These are phyloP conservation scores for Cystobasidium slooffiae DNA, from an alignment of 1,284 basidiomycete species.

Conservation along the genomic window DNA sequence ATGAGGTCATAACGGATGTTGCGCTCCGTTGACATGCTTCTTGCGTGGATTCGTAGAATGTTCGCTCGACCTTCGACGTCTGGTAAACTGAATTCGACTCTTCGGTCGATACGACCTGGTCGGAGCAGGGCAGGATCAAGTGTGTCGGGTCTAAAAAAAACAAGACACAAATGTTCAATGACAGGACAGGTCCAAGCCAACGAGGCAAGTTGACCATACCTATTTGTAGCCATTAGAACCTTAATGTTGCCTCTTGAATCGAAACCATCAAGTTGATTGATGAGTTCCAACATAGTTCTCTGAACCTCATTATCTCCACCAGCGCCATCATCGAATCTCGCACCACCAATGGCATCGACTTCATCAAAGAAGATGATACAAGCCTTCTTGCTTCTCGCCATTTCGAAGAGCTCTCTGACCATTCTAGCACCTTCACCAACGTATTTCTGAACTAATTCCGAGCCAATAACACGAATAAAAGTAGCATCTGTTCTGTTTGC, in stretches of 20 bases:
- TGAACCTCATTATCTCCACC: slow-evolving; percentile 99
- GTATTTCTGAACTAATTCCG: slow-evolving; percentile 98
- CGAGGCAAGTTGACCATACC: slow-evolving; percentile 61
- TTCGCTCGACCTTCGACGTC: slow-evolving; percentile 96
- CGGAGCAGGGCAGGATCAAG: slow-evolving; percentile 95
- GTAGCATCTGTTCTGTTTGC: slow-evolving; percentile 99
- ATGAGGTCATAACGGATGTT: slow-evolving; percentile 98
- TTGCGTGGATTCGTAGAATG: slow-evolving; percentile 94
- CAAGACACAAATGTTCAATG: slow-evolving; percentile 13
- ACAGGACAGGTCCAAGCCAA: not conserved
- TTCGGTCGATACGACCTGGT: slow-evolving; percentile 92
- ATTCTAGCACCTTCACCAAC: slow-evolving; percentile 98
- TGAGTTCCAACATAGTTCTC: slow-evolving; percentile 98
- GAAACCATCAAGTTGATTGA: slow-evolving; percentile 97
- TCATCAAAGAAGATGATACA: slow-evolving; percentile 99
- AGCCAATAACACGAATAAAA: slow-evolving; percentile 98
- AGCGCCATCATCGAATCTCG: slow-evolving; percentile 98
- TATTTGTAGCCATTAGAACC: slow-evolving; percentile 98
- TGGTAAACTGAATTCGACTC: slow-evolving; percentile 93
- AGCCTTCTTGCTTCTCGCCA: slow-evolving; percentile 98
- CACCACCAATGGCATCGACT: slow-evolving; percentile 95
- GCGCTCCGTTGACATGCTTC: slow-evolving; percentile 97
- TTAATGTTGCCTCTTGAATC: slow-evolving; percentile 99
- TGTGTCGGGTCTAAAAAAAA: slow-evolving; percentile 79
- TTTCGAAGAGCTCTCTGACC: slow-evolving; percentile 98